Percentiles rank a stretch among this genome's conserved stretches.
Evolutionary conservation across 345 rosid species (phyloP).

Genomic region (Eucalyptus rudis): DNA sequence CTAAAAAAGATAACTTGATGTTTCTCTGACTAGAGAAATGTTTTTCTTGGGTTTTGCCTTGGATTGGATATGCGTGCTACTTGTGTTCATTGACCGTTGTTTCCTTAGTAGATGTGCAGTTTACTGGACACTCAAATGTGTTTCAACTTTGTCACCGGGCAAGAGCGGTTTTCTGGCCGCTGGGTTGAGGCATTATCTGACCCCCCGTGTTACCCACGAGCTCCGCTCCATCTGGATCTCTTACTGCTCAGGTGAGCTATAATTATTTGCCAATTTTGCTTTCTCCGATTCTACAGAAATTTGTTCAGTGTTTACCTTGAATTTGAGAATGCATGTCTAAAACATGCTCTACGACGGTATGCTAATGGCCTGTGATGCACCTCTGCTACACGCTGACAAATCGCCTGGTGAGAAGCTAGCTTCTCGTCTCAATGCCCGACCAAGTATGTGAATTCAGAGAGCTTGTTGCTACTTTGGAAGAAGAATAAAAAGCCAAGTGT

Average conservation of each 20-base stretch:
- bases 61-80: too few species aligned
- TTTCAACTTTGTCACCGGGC: conserved; percentile 25
- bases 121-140: not conserved
- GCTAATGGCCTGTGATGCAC: not conserved
- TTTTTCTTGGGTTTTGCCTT: not conserved
- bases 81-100: not conserved
- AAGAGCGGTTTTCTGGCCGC: conserved; percentile 64
- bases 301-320: not conserved
- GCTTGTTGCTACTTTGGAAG: not conserved
- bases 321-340: not conserved
- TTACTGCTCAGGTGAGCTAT: conserved; percentile 47
- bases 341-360: not conserved
- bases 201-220: conserved; percentile 77
- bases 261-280: not conserved
- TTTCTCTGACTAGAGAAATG: not conserved
- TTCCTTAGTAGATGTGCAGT: not conserved
- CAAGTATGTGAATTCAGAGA: conserved; percentile 14
- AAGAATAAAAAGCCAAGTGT: not conserved
- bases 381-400: conserved; percentile 21
- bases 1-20: not conserved
- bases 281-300: not conserved
- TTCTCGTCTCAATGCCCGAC: conserved; percentile 50
- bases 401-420: conserved; percentile 80
- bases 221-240: conserved; percentile 76
- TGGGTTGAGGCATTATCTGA: conserved; percentile 70